These are phyloP conservation scores for Beauveria bassiana DNA, from an alignment of 2,329 filamentous ascomycete species.

Conservation along the genomic window DNA sequence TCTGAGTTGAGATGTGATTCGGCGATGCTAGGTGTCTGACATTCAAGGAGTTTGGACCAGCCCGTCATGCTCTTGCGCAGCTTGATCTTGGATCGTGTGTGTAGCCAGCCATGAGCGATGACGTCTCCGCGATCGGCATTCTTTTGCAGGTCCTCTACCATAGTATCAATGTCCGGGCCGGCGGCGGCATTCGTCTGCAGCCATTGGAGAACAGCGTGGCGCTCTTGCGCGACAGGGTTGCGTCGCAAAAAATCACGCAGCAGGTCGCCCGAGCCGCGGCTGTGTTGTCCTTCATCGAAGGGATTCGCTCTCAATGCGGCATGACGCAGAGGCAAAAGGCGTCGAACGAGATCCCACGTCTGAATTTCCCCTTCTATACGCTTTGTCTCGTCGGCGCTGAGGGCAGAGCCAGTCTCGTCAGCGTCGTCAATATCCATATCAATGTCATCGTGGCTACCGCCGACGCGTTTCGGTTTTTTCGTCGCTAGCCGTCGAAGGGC, in stretches of 20 bases:
- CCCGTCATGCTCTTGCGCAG: constrained; percentile 72
- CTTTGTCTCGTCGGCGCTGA: constrained; percentile 24
- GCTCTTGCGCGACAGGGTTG: constrained; percentile 68
- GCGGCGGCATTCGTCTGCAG: constrained; percentile 69
- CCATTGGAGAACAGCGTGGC: constrained; percentile 76
- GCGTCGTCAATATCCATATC: constrained; percentile 51
- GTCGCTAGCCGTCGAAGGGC: constrained; percentile 29
- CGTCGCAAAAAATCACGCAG: constrained; percentile 63
- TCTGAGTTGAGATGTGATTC: constrained; percentile 50
- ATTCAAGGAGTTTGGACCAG: constrained; percentile 58
- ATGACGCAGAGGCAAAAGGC: constrained; percentile 66
- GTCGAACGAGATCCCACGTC: constrained; percentile 79
- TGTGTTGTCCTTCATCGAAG: constrained; percentile 21
- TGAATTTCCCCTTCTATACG: constrained; percentile 75
- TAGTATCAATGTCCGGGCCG: constrained; percentile 63
- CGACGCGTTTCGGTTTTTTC: constrained; percentile 21
- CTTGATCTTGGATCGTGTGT: constrained; percentile 86
- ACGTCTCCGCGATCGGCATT: constrained; percentile 73
- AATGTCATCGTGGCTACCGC: constrained; percentile 35
- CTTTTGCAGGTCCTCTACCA: constrained; percentile 68
- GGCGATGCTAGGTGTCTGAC: constrained; percentile 48
- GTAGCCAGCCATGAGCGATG: constrained; percentile 83
- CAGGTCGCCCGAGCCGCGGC: constrained; percentile 32
- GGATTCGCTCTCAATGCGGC: constrained; percentile 22
- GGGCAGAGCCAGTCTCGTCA: constrained; percentile 25